These are phyloP conservation scores for Botrytis cinerea DNA, from an alignment of 2,329 filamentous ascomycete species.

Conservation along the genomic window DNA sequence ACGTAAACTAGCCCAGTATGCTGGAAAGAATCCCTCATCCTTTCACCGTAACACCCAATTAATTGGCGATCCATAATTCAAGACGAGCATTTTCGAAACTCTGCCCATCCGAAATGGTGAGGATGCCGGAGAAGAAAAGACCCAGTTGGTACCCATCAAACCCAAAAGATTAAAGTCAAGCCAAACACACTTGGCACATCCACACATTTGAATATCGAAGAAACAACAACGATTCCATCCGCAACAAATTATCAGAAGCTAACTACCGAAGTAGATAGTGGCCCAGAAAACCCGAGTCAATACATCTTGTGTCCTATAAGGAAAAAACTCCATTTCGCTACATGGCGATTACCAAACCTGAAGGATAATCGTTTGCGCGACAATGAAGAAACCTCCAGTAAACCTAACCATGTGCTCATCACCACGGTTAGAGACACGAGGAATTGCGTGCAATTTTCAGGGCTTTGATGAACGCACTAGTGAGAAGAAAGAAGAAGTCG, in stretches of 20 bases:
- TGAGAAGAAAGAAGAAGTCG: neutral
- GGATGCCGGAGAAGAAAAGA: neutral
- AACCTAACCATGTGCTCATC: neutral
- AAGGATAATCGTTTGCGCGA: neutral
- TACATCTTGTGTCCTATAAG: neutral
- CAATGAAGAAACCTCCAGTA: neutral
- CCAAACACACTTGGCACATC: neutral
- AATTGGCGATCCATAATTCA: too few species aligned
- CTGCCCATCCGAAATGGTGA: neutral
- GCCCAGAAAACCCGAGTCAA: neutral
- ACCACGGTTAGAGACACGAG: neutral
- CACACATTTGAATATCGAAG: neutral
- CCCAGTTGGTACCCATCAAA: neutral
- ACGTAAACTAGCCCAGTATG: neutral
- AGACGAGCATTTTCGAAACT: neutral
- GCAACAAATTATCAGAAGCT: neutral
- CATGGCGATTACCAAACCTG: neutral
- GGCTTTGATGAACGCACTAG: neutral
- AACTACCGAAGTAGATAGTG: neutral
- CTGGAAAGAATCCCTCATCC: neutral
- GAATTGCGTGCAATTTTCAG: neutral
- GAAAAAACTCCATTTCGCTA: neutral
- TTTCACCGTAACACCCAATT: neutral
- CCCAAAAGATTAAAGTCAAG: neutral
- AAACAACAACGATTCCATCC: neutral